These are phyloP conservation scores for Mycena galericulata DNA, from an alignment of 768 basidiomycete genomes.

Conservation along the genomic window DNA sequence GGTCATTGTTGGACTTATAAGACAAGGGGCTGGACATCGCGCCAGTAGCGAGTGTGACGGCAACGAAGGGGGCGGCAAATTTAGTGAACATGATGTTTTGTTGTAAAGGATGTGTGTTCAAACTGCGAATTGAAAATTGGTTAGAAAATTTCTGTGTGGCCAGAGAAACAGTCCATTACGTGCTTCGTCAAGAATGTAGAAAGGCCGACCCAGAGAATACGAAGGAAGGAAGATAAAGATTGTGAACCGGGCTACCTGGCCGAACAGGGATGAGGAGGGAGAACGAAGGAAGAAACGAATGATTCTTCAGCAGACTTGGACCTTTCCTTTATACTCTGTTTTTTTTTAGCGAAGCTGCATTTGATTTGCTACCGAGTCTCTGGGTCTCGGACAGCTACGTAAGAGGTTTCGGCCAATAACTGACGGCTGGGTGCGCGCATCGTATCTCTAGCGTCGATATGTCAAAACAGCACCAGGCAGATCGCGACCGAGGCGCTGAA, in stretches of 20 bases:
- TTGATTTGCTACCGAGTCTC: conserved; percentile 30
- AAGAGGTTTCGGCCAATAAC: neutral
- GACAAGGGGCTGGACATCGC: conserved; percentile 42
- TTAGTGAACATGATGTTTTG: conserved; percentile 32
- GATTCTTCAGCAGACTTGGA: conserved; percentile 1
- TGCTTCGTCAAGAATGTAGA: neutral
- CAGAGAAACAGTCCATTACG: neutral
- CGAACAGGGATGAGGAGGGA: conserved; percentile 37
- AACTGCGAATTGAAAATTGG: neutral
- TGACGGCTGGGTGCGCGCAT: neutral
- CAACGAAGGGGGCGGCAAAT: conserved; percentile 22
- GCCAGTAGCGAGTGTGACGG: conserved; percentile 42
- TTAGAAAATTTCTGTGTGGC: neutral
- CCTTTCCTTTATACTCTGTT: conserved; percentile 4
- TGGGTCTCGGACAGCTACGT: conserved; percentile 7
- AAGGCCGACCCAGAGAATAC: neutral
- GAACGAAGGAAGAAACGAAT: conserved; percentile 43
- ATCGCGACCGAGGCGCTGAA: neutral
- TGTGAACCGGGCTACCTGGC: conserved; percentile 28
- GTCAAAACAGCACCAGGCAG: no score
- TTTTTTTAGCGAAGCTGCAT: neutral
- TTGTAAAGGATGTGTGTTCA: conserved; percentile 30
- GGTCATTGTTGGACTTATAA: conserved; percentile 3
- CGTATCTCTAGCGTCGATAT: neutral
- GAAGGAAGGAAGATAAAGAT: conserved; percentile 1